These are phyloP conservation scores for Globisporangium iwayamae DNA, from an alignment of 352 stramenopile species.

Conservation along the genomic window DNA sequence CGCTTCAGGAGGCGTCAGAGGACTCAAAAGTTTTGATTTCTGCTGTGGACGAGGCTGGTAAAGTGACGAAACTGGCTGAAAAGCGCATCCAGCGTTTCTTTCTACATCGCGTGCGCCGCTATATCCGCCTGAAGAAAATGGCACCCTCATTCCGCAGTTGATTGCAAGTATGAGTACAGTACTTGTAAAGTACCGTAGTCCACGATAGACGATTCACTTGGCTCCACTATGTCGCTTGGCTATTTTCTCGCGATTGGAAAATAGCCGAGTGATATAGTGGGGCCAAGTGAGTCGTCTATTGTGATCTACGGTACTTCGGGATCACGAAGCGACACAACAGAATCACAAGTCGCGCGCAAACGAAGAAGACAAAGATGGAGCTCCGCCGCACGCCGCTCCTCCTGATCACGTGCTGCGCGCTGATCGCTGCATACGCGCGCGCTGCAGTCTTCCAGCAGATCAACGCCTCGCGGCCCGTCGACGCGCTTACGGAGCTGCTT, in stretches of 20 bases:
- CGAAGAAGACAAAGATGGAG: background rate
- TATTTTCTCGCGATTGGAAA: too few species aligned
- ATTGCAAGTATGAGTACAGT: too few species aligned
- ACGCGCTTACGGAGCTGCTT: conserved; percentile 4
- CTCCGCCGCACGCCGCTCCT: background rate
- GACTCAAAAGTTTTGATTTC: conserved; percentile 21
- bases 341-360: too few species aligned
- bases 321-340: background rate
- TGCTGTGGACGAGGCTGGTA: background rate
- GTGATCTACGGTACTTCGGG: too few species aligned
- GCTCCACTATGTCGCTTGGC: too few species aligned
- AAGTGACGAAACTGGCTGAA: conserved; percentile 20
- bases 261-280: too few species aligned
- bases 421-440: background rate
- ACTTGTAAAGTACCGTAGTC: too few species aligned
- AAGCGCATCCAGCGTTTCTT: conserved; percentile 53
- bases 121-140: conserved; percentile 39
- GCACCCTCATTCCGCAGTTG: too few species aligned
- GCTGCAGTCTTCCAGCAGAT: conserved; percentile 7
- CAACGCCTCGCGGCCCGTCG: conserved; percentile 1
- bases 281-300: too few species aligned
- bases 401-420: background rate
- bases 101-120: conserved; percentile 32
- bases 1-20: conserved; percentile 37
- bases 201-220: too few species aligned